Evolutionary conservation across 345 rosid genomes (phyloP).

Genomic region (Passiflora organensis): DNA sequence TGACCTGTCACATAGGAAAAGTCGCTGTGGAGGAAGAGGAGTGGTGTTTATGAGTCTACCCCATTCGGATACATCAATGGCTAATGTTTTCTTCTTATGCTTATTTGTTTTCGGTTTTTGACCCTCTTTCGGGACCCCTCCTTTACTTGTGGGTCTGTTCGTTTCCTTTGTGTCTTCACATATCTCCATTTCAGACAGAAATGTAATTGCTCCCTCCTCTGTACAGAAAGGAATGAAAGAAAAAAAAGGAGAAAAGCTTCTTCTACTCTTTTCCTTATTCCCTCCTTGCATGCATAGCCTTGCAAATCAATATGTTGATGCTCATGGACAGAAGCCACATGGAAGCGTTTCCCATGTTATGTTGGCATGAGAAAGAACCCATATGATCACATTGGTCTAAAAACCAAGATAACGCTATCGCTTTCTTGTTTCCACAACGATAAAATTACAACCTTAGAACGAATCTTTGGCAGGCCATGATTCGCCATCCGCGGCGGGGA

Average conservation of each 20-base stretch:
- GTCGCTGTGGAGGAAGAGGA: slow-evolving; percentile 34
- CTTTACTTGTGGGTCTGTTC: background rate
- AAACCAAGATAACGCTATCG: background rate
- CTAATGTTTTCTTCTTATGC: background rate
- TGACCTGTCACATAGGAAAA: slow-evolving; percentile 5
- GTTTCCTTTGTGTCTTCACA: slow-evolving; percentile 20
- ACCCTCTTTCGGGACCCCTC: too few relatives aligned
- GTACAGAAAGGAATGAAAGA: slow-evolving; percentile 10
- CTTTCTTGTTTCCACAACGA: background rate
- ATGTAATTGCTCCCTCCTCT: slow-evolving; percentile 51
- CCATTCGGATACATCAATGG: slow-evolving; percentile 25
- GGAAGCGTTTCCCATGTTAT: background rate
- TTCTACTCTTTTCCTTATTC: background rate
- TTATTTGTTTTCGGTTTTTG: slow-evolving; percentile 4
- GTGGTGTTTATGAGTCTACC: slow-evolving; percentile 21
- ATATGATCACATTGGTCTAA: background rate
- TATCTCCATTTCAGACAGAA: slow-evolving; percentile 4
- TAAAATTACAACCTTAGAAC: background rate
- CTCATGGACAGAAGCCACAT: too few relatives aligned
- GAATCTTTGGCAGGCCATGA: too few relatives aligned
- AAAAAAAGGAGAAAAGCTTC: background rate
- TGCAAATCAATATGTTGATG: background rate
- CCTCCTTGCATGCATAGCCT: too few relatives aligned
- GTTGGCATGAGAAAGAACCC: too few relatives aligned
- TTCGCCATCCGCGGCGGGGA: too few relatives aligned